These are phyloP conservation scores for Xylaria sp. DNA, from an alignment of 2,329 filamentous ascomycete species.

Conservation along the genomic window DNA sequence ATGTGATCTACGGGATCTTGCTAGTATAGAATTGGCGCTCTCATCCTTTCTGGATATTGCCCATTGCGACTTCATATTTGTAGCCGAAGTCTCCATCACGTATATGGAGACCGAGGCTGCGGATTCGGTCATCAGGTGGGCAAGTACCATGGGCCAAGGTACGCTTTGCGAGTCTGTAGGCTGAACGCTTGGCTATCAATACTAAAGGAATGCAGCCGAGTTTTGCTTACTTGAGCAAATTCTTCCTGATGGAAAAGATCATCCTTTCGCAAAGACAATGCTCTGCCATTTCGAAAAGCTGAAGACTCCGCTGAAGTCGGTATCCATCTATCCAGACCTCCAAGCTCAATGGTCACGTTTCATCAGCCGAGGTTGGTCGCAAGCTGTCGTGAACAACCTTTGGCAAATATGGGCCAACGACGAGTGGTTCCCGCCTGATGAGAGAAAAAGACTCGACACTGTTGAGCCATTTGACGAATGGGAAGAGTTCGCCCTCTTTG, in stretches of 20 bases:
- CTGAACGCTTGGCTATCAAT: not conserved
- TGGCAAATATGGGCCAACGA: conserved; percentile 83
- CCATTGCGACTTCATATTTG: conserved; percentile 70
- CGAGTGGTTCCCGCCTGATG: conserved; percentile 61
- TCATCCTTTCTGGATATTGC: conserved; percentile 59
- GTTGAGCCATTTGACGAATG: conserved; percentile 92
- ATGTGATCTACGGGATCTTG: conserved; percentile 75
- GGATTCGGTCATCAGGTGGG: conserved; percentile 77
- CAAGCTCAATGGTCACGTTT: conserved; percentile 72
- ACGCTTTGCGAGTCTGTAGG: conserved; percentile 29
- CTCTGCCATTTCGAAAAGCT: conserved; percentile 80
- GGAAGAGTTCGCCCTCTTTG: conserved; percentile 90
- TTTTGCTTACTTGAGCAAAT: conserved; percentile 90
- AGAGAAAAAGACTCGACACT: conserved; percentile 65
- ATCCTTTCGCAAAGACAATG: conserved; percentile 89
- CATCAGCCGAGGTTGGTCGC: conserved; percentile 65
- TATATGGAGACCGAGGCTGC: conserved; percentile 80
- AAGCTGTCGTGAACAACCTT: conserved; percentile 66
- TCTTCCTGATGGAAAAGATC: conserved; percentile 73
- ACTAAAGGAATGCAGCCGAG: conserved; percentile 54
- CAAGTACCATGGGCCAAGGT: conserved; percentile 71
- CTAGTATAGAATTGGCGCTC: conserved; percentile 62
- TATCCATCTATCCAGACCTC: conserved; percentile 69
- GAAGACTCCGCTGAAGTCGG: conserved; percentile 75
- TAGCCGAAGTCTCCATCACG: conserved; percentile 88